These are phyloP conservation scores for Sphaerulina populicola DNA, from an alignment of 2,329 filamentous ascomycete species.

Conservation along the genomic window DNA sequence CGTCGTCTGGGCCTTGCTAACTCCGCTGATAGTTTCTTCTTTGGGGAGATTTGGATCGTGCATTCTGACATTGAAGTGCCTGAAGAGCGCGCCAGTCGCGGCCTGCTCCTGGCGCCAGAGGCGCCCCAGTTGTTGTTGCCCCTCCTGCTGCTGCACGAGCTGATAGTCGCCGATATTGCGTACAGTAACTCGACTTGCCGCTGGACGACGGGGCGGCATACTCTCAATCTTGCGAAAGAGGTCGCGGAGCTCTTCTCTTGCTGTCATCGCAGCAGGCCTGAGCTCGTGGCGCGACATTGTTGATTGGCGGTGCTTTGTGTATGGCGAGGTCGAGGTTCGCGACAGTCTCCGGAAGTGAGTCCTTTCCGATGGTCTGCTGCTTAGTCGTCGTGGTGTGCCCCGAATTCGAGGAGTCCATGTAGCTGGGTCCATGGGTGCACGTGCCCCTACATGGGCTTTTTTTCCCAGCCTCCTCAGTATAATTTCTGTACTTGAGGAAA, in stretches of 20 bases:
- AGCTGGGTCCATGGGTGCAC: not conserved
- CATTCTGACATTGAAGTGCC: not conserved
- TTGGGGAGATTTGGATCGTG: not conserved
- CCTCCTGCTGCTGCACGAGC: not conserved
- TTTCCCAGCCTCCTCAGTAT: slow-evolving; percentile 7
- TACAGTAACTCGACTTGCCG: not conserved
- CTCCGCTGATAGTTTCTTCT: not conserved
- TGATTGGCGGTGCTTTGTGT: not conserved
- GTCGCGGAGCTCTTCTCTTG: not conserved
- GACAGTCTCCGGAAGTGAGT: not conserved
- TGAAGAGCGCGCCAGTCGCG: not conserved
- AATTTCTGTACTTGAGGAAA: not conserved
- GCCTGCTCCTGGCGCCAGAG: not conserved
- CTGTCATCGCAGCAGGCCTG: not conserved
- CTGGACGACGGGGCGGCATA: not conserved
- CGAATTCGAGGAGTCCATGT: slow-evolving; percentile 3
- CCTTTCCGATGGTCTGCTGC: slow-evolving; percentile 3
- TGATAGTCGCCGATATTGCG: not conserved
- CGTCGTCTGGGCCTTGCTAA: not conserved
- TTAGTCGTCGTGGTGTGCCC: slow-evolving; percentile 1
- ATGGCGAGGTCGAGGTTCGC: not conserved
- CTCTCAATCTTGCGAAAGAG: not conserved
- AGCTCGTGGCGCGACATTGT: not conserved
- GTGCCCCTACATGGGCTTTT: slow-evolving; percentile 1
- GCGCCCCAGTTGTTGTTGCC: not conserved